Evolutionary conservation across 2,329 filamentous ascomycete genomes (phyloP), one percentile per base, ranked within the genome.

Genomic region (Talaromyces sp.): DNA sequence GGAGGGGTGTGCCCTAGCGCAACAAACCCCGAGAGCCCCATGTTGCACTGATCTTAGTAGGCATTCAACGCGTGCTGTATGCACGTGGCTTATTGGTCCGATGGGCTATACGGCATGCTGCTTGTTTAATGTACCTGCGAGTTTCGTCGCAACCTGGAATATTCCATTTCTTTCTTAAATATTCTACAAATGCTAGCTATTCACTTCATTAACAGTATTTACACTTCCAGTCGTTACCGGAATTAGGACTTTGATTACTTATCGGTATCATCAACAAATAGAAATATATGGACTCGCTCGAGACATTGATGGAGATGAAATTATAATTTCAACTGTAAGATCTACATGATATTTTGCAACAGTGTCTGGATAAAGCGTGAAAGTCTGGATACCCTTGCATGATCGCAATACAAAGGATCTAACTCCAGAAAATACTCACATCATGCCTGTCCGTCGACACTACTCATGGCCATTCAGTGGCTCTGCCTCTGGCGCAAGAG

Each of bases 381-480:
- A 14, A 4, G 3, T 22, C 8, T 11, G 48, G 8, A 33, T 27
- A 33, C 11, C 16, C 8, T n/a, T 50, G 22, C 45, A 16, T 27
- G 19, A 45, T 45, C 9, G 19, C 10, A 24, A 50, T n/a, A 35
- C 11, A 54, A 5, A 35, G 35, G 35, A 58, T 24, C 6, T 19
- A 27, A 27, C 2, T 50, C 19, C n/a, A 43, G 9, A 6, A 14
- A n/a, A 16, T 33, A 43, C 9, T 14, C 54, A 45, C 59, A 52
- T 2, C 16, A 65, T 65, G 64, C 68, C 66, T 37, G 71, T 74
- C 64, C 67, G 69, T 69, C 69, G 76, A 67, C 72, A 76, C 63
- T 73, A 77, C 56, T 76, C 76, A 27, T 78, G 76, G 76, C 76
- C 76, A 8, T 74, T 74, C 66, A 74, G 73, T 63, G 72, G 72